Base-by-base conservation (phyloP, 176 grass and related monocot species). In the Saccharum officinarum region DNA sequence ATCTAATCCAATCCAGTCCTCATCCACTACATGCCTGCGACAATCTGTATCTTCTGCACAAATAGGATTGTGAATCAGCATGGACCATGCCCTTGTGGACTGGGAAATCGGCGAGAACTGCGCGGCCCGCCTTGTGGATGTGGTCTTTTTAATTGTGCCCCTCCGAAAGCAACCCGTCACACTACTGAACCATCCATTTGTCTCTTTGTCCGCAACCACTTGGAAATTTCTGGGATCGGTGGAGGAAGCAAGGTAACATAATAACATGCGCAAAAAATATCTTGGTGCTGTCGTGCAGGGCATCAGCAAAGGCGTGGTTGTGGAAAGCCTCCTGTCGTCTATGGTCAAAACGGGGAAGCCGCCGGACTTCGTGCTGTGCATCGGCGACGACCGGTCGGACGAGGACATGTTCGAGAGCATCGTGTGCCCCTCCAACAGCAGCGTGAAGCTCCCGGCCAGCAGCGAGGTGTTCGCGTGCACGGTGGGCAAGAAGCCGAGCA, bases 341-440 rank as follows among this genome's bases (percentile, higher is more conserved):
- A 92, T 99, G 90, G 37, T 75, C 63, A 80, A 73, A 23, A 72
- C 64, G 6, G 83, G 83, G 17, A 94, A 91, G 77, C 2, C 81
- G 2, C 94, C 97, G 0, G 97, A 99, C 71, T 99, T 99, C 13
- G 80, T 96, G 77, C 90, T 99, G 52, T 99, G 94, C 88, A 82
- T 96, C 17, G 97, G 97, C 18, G 97, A 99, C 16, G 97, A 99
- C 81, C 88, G 94, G 13, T 99, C 94, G 0, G 97, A 99, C 41
- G 97, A 99, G 76, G 97, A 99, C 78, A 99, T 99, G 97, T 99
- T 99, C 25, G 97, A 98, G 92, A 95, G 87, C 91, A 90, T 98
- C 82, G 87, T 90, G 41, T 92, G 88, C 49, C 91, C 88, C 17
- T 71, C 76, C 20, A 87, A 85, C 34, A 81, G 79, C 47, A 76